Base-by-base conservation (phyloP, 2,329 filamentous ascomycete genomes). In the Aspergillus eucalypticola region DNA sequence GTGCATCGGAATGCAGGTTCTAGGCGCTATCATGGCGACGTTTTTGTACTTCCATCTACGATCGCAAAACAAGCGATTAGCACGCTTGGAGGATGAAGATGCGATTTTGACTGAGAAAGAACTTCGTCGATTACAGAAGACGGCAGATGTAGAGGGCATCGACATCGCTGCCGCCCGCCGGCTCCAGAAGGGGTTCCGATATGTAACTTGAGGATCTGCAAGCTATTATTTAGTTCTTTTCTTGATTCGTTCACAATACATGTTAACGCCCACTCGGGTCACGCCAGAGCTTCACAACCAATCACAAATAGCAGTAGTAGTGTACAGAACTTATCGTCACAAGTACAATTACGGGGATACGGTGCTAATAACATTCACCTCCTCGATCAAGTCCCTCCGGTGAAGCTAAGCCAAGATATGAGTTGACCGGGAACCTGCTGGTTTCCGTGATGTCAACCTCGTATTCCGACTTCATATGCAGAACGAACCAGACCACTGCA, bases 181-280 rank as follows among this genome's bases (percentile, higher is more conserved):
- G 53, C 62, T 84, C 71, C 83, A 85, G 71, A 83, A 82, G 73
- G 83, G 83, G 1, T 86, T 84, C 70, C 73, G 84, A 32, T 86
- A 82, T 66, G 76, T 81, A 63, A 72, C 82, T 56, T 83, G 63
- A 54, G 11, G 1, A 5, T 15, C 3, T 35, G 1, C 32, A 35
- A 35, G 32, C 32, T 15, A 35, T 35, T 13, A 5, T 13, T 13
- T 4, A 13, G 11, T 35, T 4, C 4, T 15, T 13, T 5, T 15
- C 5, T 15, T 15, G 1, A 35, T 15, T 13, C 2, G 11, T 13
- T 13, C 11, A 35, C 5, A 35, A 6, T 35, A 13, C 11, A 29
- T 35, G 1, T 35, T 15, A 5, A 35, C 5, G 8, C 10, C 11
- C 11, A 35, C 32, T 35, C 10, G 4, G 1, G 4, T 35, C 11